Conservation (phyloP, 495 filamentous ascomycete species). For the Aspergillus biplanus region DNA sequence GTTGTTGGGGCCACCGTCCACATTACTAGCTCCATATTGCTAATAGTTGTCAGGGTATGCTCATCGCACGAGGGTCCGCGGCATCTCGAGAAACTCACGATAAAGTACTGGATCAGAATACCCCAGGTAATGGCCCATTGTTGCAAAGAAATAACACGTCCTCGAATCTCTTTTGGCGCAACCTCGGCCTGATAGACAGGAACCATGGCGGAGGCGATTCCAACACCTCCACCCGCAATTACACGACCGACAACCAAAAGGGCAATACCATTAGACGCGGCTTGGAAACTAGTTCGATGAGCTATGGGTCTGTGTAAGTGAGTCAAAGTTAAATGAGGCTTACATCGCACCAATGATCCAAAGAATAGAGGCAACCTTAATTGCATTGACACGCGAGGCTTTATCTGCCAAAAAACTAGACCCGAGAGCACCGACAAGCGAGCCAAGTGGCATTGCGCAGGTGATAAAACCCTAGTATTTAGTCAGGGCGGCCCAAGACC, state of each 20-base stretch:
- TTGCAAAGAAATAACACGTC: conserved; percentile 71
- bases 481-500: neutral
- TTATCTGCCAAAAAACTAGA: conserved; percentile 70
- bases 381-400: conserved; percentile 64
- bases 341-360: conserved; percentile 49
- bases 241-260: conserved; percentile 69
- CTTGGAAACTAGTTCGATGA: conserved; percentile 14
- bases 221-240: conserved; percentile 70
- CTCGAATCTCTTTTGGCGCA: conserved; percentile 72
- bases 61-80: neutral
- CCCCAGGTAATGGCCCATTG: conserved; percentile 83
- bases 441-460: conserved; percentile 54
- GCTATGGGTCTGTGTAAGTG: neutral
- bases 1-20: conserved; percentile 60
- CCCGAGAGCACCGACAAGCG: conserved; percentile 63
- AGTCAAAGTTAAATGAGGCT: neutral
- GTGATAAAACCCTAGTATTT: conserved; percentile 25
- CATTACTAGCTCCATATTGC: conserved; percentile 33
- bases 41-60: neutral
- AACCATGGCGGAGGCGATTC: conserved; percentile 71
- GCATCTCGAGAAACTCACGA: conserved; percentile 52
- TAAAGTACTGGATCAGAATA: conserved; percentile 68
- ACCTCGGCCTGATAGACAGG: conserved; percentile 79
- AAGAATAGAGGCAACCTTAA: conserved; percentile 66
- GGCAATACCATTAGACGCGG: conserved; percentile 57